These are phyloP conservation scores for Castanospermum australe DNA, from an alignment of 306 rosid species.

Conservation along the genomic window DNA sequence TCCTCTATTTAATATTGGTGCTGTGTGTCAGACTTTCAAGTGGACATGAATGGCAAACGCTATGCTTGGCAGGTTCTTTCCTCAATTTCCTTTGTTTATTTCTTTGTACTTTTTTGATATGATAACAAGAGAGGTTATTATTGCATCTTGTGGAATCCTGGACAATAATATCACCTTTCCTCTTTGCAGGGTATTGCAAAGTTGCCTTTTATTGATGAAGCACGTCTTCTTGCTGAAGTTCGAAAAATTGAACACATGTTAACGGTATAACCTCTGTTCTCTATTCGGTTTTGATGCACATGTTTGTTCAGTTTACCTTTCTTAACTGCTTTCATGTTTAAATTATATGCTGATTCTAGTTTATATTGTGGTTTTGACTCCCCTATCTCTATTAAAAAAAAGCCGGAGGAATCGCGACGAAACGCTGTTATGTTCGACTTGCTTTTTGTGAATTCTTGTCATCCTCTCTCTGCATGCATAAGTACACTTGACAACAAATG, in stretches of 20 bases:
- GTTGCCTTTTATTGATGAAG: constrained; percentile 95
- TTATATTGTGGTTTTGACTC: constrained; percentile 9
- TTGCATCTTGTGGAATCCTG: neutral
- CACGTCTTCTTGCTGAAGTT: constrained; percentile 87
- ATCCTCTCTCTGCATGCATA: constrained; percentile 94
- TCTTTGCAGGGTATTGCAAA: constrained; percentile 85
- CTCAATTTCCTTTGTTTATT: neutral
- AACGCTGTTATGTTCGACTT: constrained; percentile 80
- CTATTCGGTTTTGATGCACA: neutral
- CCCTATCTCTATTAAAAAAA: neutral
- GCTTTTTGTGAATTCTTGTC: constrained; percentile 89
- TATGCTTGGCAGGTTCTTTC: constrained; percentile 89
- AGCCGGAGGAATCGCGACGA: constrained; percentile 78
- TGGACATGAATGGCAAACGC: constrained; percentile 99
- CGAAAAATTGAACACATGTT: constrained; percentile 63
- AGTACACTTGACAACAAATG: constrained; percentile 87
- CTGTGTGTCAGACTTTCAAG: constrained; percentile 82
- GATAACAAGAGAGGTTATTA: neutral
- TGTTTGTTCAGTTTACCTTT: neutral
- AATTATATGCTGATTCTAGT: neutral
- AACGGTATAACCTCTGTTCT: constrained; percentile 52
- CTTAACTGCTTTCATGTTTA: neutral
- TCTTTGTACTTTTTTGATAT: neutral
- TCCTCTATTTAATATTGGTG: constrained; percentile 23
- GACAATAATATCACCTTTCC: constrained; percentile 22